These are phyloP conservation scores for Boletus coccyginus DNA, from an alignment of 768 basidiomycete species.

Conservation along the genomic window DNA sequence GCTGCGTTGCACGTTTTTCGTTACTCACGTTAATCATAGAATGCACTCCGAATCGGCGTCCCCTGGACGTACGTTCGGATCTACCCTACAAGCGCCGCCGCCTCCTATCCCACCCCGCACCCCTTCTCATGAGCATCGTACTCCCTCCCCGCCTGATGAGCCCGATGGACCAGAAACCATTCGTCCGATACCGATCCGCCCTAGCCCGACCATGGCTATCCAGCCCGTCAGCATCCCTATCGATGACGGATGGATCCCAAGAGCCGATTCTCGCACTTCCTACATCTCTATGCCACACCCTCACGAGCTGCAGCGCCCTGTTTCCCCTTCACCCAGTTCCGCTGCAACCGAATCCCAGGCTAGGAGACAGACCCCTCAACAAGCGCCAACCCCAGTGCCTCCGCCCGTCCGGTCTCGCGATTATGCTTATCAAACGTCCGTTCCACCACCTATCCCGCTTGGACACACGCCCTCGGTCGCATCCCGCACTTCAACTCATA, in stretches of 20 bases:
- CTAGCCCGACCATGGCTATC: conserved; percentile 9
- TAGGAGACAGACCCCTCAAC: neutral
- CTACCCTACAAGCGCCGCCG: conserved; percentile 11
- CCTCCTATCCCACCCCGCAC: conserved; percentile 26
- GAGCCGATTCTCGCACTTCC: conserved; percentile 25
- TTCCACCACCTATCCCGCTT: conserved; percentile 8
- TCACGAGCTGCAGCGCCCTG: conserved; percentile 12
- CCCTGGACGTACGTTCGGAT: conserved; percentile 23
- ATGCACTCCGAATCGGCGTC: conserved; percentile 28
- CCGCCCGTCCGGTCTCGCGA: conserved; percentile 29
- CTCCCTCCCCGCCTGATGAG: conserved; percentile 8
- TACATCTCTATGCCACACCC: conserved; percentile 24
- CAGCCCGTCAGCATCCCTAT: conserved; percentile 9
- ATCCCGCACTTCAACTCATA: conserved; percentile 29
- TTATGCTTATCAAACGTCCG: conserved; percentile 25
- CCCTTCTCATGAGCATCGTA: conserved; percentile 18
- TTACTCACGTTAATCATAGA: conserved; percentile 20
- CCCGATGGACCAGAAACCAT: conserved; percentile 25
- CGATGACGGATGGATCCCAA: conserved; percentile 32
- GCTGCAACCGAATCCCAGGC: conserved; percentile 15
- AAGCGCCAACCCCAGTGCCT: conserved; percentile 15
- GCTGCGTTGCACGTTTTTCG: neutral
- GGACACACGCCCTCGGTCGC: conserved; percentile 20
- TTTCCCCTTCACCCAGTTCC: conserved; percentile 15
- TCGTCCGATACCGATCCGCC: conserved; percentile 29